Conservation (phyloP, 1,139 yeast genomes). For the Yarrowia galli region DNA sequence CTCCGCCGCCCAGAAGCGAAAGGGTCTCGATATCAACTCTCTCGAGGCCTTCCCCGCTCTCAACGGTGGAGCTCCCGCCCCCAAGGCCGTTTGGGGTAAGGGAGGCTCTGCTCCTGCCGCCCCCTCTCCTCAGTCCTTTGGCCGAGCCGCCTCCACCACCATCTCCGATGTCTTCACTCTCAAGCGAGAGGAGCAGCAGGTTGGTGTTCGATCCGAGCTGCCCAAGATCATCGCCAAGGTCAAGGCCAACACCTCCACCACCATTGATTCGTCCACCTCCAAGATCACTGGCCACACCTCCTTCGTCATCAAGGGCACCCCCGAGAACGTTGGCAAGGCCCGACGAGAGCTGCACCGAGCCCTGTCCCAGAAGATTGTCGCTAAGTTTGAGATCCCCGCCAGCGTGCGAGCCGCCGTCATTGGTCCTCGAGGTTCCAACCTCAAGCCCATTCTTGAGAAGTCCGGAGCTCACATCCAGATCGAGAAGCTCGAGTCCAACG, state of each 20-base stretch:
- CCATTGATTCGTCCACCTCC: conserved; percentile 85
- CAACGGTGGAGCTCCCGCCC: conserved; percentile 55
- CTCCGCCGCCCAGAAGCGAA: conserved; percentile 32
- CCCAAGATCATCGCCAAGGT: conserved; percentile 59
- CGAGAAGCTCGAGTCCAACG: conserved; percentile 54
- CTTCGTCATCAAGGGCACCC: conserved; percentile 81
- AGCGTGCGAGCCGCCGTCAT: conserved; percentile 80
- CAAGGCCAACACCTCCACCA: conserved; percentile 67
- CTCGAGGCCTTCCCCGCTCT: conserved; percentile 73
- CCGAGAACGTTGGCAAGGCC: conserved; percentile 72
- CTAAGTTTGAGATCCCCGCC: conserved; percentile 74
- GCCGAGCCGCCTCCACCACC: conserved; percentile 47
- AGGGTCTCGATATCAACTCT: conserved; percentile 42
- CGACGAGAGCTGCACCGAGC: conserved; percentile 78
- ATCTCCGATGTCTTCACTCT: conserved; percentile 48
- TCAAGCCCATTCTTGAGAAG: conserved; percentile 77
- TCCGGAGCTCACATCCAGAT: conserved; percentile 81
- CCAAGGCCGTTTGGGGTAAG: conserved; percentile 47
- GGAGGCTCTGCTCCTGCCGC: conserved; percentile 54
- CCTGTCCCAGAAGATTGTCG: conserved; percentile 67
- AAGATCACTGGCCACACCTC: conserved; percentile 80
- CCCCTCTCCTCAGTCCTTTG: conserved; percentile 49
- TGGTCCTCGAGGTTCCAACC: conserved; percentile 86
- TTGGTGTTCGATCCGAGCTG: conserved; percentile 44
- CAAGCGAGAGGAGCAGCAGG: conserved; percentile 44